A percentile compares a stretch with the other conserved stretches of the same genome.
Conservation (phyloP, 73 alveolate species). For the Paramecium sonneborni region DNA sequence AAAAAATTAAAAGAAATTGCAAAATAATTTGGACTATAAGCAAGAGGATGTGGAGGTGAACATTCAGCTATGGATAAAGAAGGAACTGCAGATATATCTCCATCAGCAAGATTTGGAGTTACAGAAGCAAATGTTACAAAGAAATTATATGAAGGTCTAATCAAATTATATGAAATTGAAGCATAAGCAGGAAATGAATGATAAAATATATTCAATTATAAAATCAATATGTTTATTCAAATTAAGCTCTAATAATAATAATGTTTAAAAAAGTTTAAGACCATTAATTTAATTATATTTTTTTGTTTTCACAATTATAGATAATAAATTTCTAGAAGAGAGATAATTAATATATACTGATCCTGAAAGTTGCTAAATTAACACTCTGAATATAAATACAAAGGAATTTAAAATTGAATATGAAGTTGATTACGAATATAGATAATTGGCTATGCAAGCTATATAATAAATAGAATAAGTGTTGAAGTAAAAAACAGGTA, state of each 20-base stretch:
- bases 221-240: no score
- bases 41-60: not conserved
- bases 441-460: conserved; percentile 36
- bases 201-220: not conserved
- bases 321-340: not conserved
- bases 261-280: not conserved
- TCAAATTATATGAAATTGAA: not conserved
- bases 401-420: conserved; percentile 3
- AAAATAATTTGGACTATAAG: not conserved
- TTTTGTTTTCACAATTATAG: not conserved
- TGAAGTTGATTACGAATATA: conserved; percentile 11
- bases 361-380: conserved; percentile 15
- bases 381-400: not conserved
- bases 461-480: not conserved
- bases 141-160: not conserved
- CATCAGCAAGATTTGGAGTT: not conserved
- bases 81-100: not conserved
- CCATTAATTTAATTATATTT: not conserved
- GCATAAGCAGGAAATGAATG: not conserved
- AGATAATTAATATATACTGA: conserved; percentile 29
- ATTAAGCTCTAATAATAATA: not conserved
- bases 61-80: not conserved
- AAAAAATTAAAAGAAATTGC: not conserved
- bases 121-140: not conserved
- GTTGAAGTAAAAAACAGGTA: conserved; percentile 7